Conservation (phyloP, 768 basidiomycete species). For the Collybia sp. region DNA sequence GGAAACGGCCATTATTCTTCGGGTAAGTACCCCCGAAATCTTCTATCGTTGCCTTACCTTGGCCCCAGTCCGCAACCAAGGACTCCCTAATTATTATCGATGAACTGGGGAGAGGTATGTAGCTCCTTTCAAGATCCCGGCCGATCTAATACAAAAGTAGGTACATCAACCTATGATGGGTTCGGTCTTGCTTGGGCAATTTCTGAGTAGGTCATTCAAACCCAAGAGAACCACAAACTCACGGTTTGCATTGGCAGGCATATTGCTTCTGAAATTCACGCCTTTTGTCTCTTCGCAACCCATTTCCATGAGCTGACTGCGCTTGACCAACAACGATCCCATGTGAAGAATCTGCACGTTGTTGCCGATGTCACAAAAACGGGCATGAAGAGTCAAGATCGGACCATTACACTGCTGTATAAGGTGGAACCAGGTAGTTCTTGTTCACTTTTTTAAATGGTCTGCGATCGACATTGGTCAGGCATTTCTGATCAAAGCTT, state of each 20-base stretch:
- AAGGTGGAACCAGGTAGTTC: slow-evolving; percentile 85
- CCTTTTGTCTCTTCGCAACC: slow-evolving; percentile 95
- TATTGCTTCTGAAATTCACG: slow-evolving; percentile 87
- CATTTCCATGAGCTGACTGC: slow-evolving; percentile 98
- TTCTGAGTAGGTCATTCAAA: slow-evolving; percentile 66
- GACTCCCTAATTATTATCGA: slow-evolving; percentile 97
- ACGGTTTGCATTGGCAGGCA: slow-evolving; percentile 44
- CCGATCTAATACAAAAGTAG: slow-evolving; percentile 26
- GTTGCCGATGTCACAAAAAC: slow-evolving; percentile 88
- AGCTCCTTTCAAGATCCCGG: background rate
- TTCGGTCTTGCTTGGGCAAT: slow-evolving; percentile 99
- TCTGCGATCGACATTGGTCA: slow-evolving; percentile 17
- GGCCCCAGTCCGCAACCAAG: slow-evolving; percentile 74
- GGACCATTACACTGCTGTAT: slow-evolving; percentile 90
- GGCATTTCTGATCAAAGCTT: slow-evolving; percentile 96
- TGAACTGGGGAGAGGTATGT: slow-evolving; percentile 83
- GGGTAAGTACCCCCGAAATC: slow-evolving; percentile 39
- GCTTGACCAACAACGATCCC: slow-evolving; percentile 77
- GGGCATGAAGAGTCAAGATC: slow-evolving; percentile 56
- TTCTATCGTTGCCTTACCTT: background rate
- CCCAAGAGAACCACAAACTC: background rate
- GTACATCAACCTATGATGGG: slow-evolving; percentile 96
- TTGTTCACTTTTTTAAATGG: background rate
- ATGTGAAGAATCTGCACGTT: slow-evolving; percentile 94
- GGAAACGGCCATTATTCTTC: slow-evolving; percentile 92